Conservation (phyloP, 805 yeast genomes). For the Myxozyma geophila region DNA sequence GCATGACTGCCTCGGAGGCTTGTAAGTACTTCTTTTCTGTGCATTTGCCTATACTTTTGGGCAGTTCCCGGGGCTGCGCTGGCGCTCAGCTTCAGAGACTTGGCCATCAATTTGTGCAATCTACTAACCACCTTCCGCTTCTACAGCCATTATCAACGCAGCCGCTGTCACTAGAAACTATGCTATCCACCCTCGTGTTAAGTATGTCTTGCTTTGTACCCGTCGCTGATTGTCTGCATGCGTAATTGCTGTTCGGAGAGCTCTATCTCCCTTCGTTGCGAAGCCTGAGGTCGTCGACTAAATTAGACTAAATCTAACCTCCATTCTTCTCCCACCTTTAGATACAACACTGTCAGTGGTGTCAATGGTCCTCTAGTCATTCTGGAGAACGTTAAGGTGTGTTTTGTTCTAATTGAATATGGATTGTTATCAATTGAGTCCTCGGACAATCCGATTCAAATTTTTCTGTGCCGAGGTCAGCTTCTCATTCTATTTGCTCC, state of each 20-base stretch:
- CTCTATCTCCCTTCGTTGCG: background rate
- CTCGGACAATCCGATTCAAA: background rate
- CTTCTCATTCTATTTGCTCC: background rate
- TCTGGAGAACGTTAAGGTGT: conserved; percentile 70
- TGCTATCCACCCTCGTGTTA: conserved; percentile 38
- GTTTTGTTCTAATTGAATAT: background rate
- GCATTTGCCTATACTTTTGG: background rate
- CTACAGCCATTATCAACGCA: conserved; percentile 38
- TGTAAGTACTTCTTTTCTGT: conserved; percentile 27
- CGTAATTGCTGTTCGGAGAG: conserved; percentile 4
- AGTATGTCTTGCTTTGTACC: conserved; percentile 31
- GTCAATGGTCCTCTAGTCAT: conserved; percentile 98
- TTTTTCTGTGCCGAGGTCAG: background rate
- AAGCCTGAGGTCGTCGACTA: background rate
- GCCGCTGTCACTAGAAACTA: conserved; percentile 42
- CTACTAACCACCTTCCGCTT: conserved; percentile 11
- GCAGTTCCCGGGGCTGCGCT: background rate
- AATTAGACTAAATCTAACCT: background rate
- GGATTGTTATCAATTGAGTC: too few relatives aligned
- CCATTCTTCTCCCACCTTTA: conserved; percentile 46
- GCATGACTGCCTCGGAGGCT: conserved; percentile 37
- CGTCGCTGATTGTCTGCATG: background rate
- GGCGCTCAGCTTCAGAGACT: background rate
- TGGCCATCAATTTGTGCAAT: background rate
- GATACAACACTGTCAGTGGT: conserved; percentile 96